phyloP scores from a whole-genome alignment of 1,284 basidiomycete genomes.

The Earliella scabrosa region DNA sequence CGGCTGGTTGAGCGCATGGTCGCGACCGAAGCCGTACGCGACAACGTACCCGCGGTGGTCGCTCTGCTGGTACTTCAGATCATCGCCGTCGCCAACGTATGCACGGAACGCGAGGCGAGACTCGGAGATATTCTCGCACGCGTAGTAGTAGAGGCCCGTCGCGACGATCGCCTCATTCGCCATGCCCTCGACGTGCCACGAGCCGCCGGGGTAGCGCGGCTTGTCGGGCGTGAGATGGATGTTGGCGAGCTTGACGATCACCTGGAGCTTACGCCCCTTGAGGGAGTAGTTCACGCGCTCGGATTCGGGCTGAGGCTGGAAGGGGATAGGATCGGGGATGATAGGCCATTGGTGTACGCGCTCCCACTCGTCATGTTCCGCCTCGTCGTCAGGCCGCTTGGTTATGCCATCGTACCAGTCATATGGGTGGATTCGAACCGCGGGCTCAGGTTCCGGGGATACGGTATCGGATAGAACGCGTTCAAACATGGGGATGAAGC shows the following conservation, averaged over 20 bases:
- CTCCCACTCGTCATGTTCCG: neutral
- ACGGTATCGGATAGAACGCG: neutral
- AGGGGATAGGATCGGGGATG: neutral
- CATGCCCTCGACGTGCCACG: slow-evolving; percentile 38
- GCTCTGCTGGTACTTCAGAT: slow-evolving; percentile 1
- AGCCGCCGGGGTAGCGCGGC: slow-evolving; percentile 30
- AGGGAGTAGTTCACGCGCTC: neutral
- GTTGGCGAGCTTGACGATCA: slow-evolving; percentile 37
- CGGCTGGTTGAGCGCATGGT: slow-evolving; percentile 7
- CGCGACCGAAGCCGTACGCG: neutral
- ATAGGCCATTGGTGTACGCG: neutral
- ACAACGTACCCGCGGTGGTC: neutral
- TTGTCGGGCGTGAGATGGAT: slow-evolving; percentile 34
- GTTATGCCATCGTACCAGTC: neutral
- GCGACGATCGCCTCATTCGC: slow-evolving; percentile 44
- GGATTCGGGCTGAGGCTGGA: neutral
- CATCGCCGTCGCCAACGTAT: slow-evolving; percentile 4
- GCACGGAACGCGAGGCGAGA: slow-evolving; percentile 19
- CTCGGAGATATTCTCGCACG: slow-evolving; percentile 22
- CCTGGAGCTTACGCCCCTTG: slow-evolving; percentile 18
- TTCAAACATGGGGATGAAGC: neutral
- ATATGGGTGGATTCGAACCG: neutral
- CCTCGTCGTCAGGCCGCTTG: neutral
- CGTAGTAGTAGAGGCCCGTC: slow-evolving; percentile 20
- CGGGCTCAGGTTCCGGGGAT: neutral